Evolutionary conservation across 345 rosid species (phyloP).

Genomic region (Salix caprea): DNA sequence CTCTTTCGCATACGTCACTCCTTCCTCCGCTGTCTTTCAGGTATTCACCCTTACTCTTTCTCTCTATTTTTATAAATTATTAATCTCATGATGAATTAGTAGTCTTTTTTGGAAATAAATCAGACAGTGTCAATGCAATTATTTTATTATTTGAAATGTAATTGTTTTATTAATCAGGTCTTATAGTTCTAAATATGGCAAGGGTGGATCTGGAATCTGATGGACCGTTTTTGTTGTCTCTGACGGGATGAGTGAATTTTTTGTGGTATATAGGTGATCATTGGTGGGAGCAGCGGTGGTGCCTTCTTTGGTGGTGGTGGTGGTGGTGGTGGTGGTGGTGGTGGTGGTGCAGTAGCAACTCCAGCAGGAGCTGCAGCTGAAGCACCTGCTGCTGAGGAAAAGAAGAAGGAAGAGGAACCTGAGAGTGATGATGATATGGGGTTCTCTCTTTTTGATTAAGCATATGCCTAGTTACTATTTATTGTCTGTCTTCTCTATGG

Average conservation of each 20-base stretch:
- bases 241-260: not conserved
- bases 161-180: not conserved
- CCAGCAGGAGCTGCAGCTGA: conserved; percentile 13
- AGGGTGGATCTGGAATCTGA: not conserved
- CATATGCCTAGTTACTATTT: not conserved
- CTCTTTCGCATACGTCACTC: conserved; percentile 67
- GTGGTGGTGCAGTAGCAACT: conserved; percentile 14
- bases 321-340: conserved; percentile 13
- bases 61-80: not conserved
- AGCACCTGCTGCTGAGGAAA: conserved; percentile 18
- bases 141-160: not conserved
- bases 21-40: conserved; percentile 79
- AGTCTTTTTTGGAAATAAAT: not conserved
- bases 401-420: conserved; percentile 15
- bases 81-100: not conserved
- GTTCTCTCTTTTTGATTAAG: conserved; percentile 18
- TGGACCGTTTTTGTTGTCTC: not conserved
- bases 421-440: conserved; percentile 24
- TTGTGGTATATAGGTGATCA: conserved; percentile 11
- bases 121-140: not conserved
- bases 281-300: conserved; percentile 19
- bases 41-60: conserved; percentile 15
- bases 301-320: conserved; percentile 9
- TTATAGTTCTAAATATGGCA: not conserved
- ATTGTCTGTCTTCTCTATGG: not conserved